Percentiles rank a stretch among this genome's conserved stretches.
These are phyloP conservation scores for Fusarium dlaminii DNA, from an alignment of 2,329 filamentous ascomycete species.

Conservation along the genomic window DNA sequence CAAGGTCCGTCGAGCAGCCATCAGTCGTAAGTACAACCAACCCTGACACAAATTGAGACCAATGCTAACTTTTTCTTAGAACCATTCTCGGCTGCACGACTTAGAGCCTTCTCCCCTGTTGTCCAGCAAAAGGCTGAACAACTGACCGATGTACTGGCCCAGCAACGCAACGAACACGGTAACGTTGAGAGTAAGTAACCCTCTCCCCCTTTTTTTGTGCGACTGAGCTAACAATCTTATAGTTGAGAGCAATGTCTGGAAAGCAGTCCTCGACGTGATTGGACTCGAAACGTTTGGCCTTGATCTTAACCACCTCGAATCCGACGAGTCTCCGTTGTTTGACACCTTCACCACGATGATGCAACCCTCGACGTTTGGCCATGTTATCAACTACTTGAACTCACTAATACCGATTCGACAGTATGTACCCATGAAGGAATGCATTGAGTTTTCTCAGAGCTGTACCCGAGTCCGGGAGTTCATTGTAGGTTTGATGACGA, in stretches of 20 bases:
- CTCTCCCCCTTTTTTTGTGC: background rate
- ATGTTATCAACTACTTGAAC: slow-evolving; percentile 47
- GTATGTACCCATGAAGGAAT: slow-evolving; percentile 49
- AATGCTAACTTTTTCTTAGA: slow-evolving; percentile 22
- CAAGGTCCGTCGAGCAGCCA: slow-evolving; percentile 46
- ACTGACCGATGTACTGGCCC: slow-evolving; percentile 36
- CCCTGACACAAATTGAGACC: background rate
- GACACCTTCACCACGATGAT: slow-evolving; percentile 38
- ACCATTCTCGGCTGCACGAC: slow-evolving; percentile 45
- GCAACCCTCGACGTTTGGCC: slow-evolving; percentile 37
- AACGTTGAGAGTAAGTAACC: slow-evolving; percentile 30
- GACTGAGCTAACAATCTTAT: background rate
- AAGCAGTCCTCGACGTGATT: slow-evolving; percentile 49
- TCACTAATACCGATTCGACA: slow-evolving; percentile 49
- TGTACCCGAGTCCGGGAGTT: slow-evolving; percentile 44
- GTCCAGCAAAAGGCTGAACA: slow-evolving; percentile 49
- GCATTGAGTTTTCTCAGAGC: slow-evolving; percentile 47
- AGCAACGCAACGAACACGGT: slow-evolving; percentile 16
- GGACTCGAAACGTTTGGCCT: slow-evolving; percentile 47
- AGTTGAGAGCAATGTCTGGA: slow-evolving; percentile 45
- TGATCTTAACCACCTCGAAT: slow-evolving; percentile 48
- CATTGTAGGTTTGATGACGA: slow-evolving; percentile 37
- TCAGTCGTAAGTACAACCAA: slow-evolving; percentile 40
- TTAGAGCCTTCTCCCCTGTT: slow-evolving; percentile 43
- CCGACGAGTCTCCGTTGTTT: slow-evolving; percentile 38